Evolutionary conservation across 2,329 filamentous ascomycete species (phyloP).

Genomic region (Monosporascus sp.): DNA sequence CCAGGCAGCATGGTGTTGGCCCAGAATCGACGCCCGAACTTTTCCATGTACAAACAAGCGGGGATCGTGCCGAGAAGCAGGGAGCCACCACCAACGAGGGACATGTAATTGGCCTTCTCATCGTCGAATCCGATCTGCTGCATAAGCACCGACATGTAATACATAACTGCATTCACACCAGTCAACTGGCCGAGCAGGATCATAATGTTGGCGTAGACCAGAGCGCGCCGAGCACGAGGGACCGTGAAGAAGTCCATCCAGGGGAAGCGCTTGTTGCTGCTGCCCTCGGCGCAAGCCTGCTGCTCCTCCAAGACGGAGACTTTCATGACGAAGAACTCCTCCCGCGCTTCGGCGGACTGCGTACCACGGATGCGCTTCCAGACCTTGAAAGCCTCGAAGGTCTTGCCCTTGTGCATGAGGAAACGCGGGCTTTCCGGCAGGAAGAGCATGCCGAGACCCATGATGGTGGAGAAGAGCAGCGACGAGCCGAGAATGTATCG

Average conservation of each 20-base stretch:
- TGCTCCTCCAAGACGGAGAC: constrained; percentile 55
- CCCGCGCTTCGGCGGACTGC: constrained; percentile 49
- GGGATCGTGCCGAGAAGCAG: constrained; percentile 65
- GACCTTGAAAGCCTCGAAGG: constrained; percentile 58
- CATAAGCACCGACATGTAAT: constrained; percentile 69
- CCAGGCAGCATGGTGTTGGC: constrained; percentile 66
- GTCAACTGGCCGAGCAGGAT: constrained; percentile 67
- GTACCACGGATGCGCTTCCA: constrained; percentile 69
- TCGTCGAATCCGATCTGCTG: constrained; percentile 61
- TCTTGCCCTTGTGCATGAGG: constrained; percentile 62
- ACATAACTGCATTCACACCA: constrained; percentile 66
- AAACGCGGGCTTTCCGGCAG: constrained; percentile 66
- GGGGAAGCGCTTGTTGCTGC: constrained; percentile 52
- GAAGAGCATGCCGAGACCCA: constrained; percentile 62
- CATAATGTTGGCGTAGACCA: constrained; percentile 67
- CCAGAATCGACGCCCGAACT: constrained; percentile 69
- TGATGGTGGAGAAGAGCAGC: constrained; percentile 62
- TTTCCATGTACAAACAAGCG: constrained; percentile 67
- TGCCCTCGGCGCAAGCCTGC: constrained; percentile 44
- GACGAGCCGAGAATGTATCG: constrained; percentile 70
- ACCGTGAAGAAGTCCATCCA: constrained; percentile 73
- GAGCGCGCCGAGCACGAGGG: constrained; percentile 59
- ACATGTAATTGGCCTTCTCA: constrained; percentile 66
- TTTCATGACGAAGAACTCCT: constrained; percentile 71
- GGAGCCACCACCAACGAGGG: constrained; percentile 63